Evolutionary conservation across 305 asterid species (phyloP), one percentile per base, ranked within the genome.

Genomic region (Ruellia speciosa): DNA sequence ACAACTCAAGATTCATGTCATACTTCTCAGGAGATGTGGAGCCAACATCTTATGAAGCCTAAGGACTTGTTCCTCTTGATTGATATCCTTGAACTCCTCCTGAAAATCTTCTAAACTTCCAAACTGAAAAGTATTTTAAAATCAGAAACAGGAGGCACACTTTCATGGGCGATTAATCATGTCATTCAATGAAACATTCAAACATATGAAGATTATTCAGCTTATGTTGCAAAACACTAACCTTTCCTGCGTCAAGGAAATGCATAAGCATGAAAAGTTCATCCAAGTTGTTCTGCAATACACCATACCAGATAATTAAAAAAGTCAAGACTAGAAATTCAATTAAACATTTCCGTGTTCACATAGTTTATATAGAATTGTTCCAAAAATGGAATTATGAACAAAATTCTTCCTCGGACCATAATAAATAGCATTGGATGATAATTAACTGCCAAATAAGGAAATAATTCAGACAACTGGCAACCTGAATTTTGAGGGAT

Each of bases 201-300:
- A 24, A 24, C 2, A 24, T 24, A 52, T 20, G 17, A 40, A 52
- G 33, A 34, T 46, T 20, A 56, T 15, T 39, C 49, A 60, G 61
- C 48, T 24, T 58, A 59, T 60, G 62, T 13, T 34, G 61, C 34
- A 65, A 55, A 47, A 58, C 41, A 79, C 94, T 70, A 69, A 92
- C 99, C 95, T 92, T 92, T 60, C 96, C 99, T 64, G 97, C 96
- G 77, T 92, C 99, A 68, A 92, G 97, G 82, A 92, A 92, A 81
- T 92, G 99, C 99, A 92, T 86, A 61, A 92, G 99, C 97, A 92
- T 86, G 81, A 92, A 92, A 68, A 92, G 96, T 62, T 92, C 99
- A 64, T 92, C 99, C 80, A 92, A 74, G 79, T 92, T 88, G 84
- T 92, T 92, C 99, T 92, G 97, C 80, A 80, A 72, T 53, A 63